Percentiles rank a stretch among this genome's conserved stretches.
Evolutionary conservation across 352 stramenopile species (phyloP).

Genomic region (Phytopythium ostracodes): DNA sequence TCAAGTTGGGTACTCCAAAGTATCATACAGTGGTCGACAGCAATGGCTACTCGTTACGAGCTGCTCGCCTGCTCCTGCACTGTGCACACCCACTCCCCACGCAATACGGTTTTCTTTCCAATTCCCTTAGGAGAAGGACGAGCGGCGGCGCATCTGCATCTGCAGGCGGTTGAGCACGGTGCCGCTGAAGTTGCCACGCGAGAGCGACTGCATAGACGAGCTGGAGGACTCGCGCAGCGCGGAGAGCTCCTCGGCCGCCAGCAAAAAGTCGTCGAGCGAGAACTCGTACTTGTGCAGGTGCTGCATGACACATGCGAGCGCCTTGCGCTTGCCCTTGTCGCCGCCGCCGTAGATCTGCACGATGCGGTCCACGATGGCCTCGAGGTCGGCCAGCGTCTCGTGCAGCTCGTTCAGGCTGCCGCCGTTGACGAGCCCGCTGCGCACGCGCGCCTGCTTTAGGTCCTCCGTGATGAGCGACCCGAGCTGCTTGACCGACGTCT

Average conservation of each 20-base stretch:
- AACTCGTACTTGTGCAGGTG: conserved; percentile 83
- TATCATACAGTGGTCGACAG: too few species aligned
- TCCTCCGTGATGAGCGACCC: conserved; percentile 29
- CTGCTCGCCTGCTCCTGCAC: background rate
- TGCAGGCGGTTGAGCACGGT: conserved; percentile 50
- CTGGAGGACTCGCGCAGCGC: conserved; percentile 11
- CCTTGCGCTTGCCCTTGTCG: conserved; percentile 69
- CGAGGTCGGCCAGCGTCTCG: conserved; percentile 50
- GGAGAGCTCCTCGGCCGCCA: conserved; percentile 53
- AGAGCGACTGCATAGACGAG: conserved; percentile 8
- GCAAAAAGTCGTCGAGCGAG: conserved; percentile 66
- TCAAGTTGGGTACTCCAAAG: too few species aligned
- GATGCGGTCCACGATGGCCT: conserved; percentile 45
- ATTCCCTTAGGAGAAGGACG: conserved; percentile 41
- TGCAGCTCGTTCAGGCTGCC: conserved; percentile 33
- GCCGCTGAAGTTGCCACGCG: conserved; percentile 5
- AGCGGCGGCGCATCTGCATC: conserved; percentile 49
- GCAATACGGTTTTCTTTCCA: too few species aligned
- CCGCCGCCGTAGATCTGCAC: conserved; percentile 65
- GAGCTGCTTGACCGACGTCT: conserved; percentile 33
- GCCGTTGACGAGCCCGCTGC: conserved; percentile 22
- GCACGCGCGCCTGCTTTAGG: conserved; percentile 28
- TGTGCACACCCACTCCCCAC: too few species aligned
- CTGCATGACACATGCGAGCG: conserved; percentile 67
- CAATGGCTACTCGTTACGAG: too few species aligned